Evolutionary conservation across 768 basidiomycete genomes (phyloP).

Genomic region (Albatrellus ellisii): DNA sequence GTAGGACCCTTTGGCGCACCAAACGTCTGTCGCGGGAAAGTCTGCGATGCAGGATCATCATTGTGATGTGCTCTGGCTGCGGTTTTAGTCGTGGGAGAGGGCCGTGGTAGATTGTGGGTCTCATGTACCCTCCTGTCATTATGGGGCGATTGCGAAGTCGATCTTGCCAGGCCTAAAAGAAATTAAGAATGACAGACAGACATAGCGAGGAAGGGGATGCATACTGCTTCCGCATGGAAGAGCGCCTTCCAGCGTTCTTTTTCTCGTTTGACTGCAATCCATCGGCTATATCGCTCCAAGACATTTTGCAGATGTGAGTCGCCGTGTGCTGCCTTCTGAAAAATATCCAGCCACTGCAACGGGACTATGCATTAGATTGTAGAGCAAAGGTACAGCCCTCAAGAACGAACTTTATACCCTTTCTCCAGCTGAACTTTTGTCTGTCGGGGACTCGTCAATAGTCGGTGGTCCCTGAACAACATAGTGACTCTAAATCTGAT

Average conservation of each 20-base stretch:
- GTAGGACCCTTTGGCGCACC: conserved; percentile 21
- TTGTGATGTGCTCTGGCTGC: conserved; percentile 58
- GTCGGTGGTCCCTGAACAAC: conserved; percentile 38
- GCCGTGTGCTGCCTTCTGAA: conserved; percentile 39
- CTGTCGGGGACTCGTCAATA: conserved; percentile 37
- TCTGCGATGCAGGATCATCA: conserved; percentile 49
- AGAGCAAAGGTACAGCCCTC: background rate
- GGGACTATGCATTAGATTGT: background rate
- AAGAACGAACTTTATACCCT: conserved; percentile 41
- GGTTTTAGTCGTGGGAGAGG: conserved; percentile 74
- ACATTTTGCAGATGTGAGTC: conserved; percentile 32
- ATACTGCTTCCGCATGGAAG: conserved; percentile 38
- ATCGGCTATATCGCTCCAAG: conserved; percentile 41
- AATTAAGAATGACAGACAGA: background rate
- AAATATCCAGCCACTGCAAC: conserved; percentile 45
- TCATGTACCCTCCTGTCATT: conserved; percentile 59
- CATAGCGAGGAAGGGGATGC: conserved; percentile 12
- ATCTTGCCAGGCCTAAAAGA: conserved; percentile 27
- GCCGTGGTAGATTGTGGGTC: conserved; percentile 44
- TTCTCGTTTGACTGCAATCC: conserved; percentile 38
- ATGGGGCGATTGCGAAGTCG: conserved; percentile 47
- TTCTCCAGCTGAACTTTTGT: conserved; percentile 33
- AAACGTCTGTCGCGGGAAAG: conserved; percentile 31
- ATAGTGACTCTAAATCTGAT: conserved; percentile 40
- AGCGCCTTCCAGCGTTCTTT: conserved; percentile 35